Evolutionary conservation across 768 basidiomycete genomes (phyloP).

Genomic region (Lentinus brumalis): DNA sequence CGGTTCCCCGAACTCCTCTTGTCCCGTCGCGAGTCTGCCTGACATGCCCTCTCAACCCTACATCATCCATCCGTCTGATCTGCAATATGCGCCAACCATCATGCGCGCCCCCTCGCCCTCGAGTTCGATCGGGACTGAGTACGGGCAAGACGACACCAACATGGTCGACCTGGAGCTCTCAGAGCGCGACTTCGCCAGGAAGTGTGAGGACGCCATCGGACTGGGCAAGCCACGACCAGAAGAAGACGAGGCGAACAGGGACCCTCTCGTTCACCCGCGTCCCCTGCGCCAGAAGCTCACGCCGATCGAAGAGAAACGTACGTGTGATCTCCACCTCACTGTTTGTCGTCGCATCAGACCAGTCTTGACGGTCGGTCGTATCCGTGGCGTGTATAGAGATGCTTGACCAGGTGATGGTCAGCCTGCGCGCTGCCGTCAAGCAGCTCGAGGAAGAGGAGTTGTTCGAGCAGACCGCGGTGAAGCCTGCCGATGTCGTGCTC

Average conservation of each 20-base stretch:
- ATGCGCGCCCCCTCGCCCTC: slow-evolving; percentile 49
- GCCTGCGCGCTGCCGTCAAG: slow-evolving; percentile 39
- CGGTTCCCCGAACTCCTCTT: background rate
- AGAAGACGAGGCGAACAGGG: slow-evolving; percentile 36
- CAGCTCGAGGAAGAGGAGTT: slow-evolving; percentile 47
- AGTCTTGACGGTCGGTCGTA: slow-evolving; percentile 3
- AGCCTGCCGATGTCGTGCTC: slow-evolving; percentile 36
- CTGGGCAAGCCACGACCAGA: slow-evolving; percentile 39
- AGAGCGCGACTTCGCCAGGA: slow-evolving; percentile 40
- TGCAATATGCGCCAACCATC: slow-evolving; percentile 45
- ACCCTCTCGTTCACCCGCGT: slow-evolving; percentile 37
- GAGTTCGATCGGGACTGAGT: slow-evolving; percentile 49
- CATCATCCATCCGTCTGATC: slow-evolving; percentile 27
- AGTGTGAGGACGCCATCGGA: slow-evolving; percentile 36
- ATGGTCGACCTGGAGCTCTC: slow-evolving; percentile 42
- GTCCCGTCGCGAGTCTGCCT: background rate
- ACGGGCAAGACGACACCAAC: slow-evolving; percentile 47
- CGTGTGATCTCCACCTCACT: background rate
- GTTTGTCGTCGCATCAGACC: background rate
- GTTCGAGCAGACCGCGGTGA: slow-evolving; percentile 41
- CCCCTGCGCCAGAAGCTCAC: slow-evolving; percentile 24
- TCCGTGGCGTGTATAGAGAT: slow-evolving; percentile 30
- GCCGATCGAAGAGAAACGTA: slow-evolving; percentile 43
- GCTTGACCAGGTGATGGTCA: slow-evolving; percentile 39
- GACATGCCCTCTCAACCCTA: slow-evolving; percentile 23